phyloP scores from a whole-genome alignment of 352 stramenopile species.

The Lagenidium sp. region DNA sequence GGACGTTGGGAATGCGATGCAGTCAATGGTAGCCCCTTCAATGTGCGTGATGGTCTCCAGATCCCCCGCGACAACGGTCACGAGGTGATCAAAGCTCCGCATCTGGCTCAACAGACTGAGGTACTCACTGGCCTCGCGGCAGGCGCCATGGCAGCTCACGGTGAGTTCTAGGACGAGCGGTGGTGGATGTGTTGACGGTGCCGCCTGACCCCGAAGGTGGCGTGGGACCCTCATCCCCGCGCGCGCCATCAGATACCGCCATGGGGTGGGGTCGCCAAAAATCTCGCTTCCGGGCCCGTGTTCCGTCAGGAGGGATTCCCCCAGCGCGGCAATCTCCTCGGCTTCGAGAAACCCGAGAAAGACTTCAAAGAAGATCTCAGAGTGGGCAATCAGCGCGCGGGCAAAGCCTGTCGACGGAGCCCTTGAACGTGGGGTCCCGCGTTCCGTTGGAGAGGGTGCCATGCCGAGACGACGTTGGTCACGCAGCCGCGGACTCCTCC shows the following conservation, averaged over 20 bases:
- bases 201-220: constrained; percentile 1
- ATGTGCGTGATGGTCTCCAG: constrained; percentile 25
- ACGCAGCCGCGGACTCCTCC: not conserved
- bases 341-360: constrained; percentile 2
- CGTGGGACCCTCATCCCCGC: not conserved
- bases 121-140: constrained; percentile 22
- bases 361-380: constrained; percentile 9
- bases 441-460: not conserved
- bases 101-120: constrained; percentile 29
- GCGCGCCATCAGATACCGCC: too few species aligned
- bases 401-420: not conserved
- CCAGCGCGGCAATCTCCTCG: constrained; percentile 2
- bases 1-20: constrained; percentile 53
- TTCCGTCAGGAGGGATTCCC: not conserved
- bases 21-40: constrained; percentile 28
- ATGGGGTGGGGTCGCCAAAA: not conserved
- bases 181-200: constrained; percentile 4
- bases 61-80: constrained; percentile 33
- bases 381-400: not conserved
- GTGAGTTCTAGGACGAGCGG: too few species aligned
- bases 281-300: not conserved
- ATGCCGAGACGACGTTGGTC: not conserved
- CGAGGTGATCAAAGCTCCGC: constrained; percentile 21
- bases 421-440: too few species aligned
- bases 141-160: constrained; percentile 5